phyloP scores from a whole-genome alignment of 345 rosid genomes.

The Lagerstroemia speciosa region DNA sequence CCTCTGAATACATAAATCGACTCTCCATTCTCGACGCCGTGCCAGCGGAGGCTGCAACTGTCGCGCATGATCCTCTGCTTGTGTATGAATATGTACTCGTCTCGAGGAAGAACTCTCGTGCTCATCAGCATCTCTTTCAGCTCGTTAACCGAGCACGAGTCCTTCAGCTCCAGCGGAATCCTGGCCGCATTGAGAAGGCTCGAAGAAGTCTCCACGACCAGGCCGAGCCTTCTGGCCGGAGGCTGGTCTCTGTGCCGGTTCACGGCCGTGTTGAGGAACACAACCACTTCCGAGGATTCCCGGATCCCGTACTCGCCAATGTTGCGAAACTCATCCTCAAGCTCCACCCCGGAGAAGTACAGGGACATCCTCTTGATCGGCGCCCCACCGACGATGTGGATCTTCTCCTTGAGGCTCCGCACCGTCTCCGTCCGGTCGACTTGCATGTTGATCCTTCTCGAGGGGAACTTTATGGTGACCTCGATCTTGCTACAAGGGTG shows the following conservation, averaged over 20 bases:
- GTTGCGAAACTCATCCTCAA: slow-evolving; percentile 59
- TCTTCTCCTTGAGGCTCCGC: slow-evolving; percentile 73
- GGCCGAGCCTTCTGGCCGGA: slow-evolving; percentile 27
- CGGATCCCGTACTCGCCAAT: slow-evolving; percentile 56
- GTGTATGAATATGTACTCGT: slow-evolving; percentile 75
- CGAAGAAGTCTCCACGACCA: slow-evolving; percentile 66
- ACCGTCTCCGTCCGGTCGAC: slow-evolving; percentile 72
- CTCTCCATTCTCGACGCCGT: slow-evolving; percentile 67
- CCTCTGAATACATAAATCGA: slow-evolving; percentile 67
- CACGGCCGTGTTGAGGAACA: slow-evolving; percentile 40
- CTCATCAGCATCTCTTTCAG: slow-evolving; percentile 41
- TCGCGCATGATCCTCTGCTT: slow-evolving; percentile 78
- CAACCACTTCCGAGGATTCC: slow-evolving; percentile 53
- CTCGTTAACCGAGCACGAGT: slow-evolving; percentile 48
- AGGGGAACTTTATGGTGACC: slow-evolving; percentile 51
- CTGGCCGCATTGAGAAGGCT: slow-evolving; percentile 53
- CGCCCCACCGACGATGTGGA: slow-evolving; percentile 53
- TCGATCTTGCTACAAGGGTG: slow-evolving; percentile 17
- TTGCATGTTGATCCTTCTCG: slow-evolving; percentile 35
- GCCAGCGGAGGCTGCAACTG: slow-evolving; percentile 66
- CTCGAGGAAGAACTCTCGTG: slow-evolving; percentile 43
- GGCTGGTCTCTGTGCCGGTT: slow-evolving; percentile 33
- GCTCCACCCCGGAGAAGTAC: slow-evolving; percentile 48
- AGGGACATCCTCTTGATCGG: slow-evolving; percentile 61
- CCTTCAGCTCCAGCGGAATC: slow-evolving; percentile 61